Percentiles rank a stretch among this genome's conserved stretches.
Evolutionary conservation across 495 filamentous ascomycete species (phyloP).

Genomic region (Neurospora sp.): DNA sequence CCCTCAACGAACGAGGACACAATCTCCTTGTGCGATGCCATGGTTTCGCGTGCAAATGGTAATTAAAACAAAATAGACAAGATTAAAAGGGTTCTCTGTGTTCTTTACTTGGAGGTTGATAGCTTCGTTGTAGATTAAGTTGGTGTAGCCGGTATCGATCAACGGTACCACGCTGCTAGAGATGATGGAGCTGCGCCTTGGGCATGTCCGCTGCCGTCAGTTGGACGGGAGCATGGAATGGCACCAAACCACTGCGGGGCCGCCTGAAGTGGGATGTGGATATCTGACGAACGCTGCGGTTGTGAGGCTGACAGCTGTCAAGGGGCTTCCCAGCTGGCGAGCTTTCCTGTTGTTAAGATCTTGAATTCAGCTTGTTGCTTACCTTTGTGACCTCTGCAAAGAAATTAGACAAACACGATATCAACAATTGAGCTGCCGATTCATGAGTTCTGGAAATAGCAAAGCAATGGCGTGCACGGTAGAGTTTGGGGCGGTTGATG

Average conservation of each 20-base stretch:
- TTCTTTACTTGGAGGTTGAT: not conserved
- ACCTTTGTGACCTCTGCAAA: not conserved
- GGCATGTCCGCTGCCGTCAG: not conserved
- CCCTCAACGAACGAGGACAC: conserved; percentile 85
- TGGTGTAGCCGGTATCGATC: not conserved
- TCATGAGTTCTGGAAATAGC: not conserved
- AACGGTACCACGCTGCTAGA: not conserved
- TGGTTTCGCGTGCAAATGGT: conserved; percentile 5
- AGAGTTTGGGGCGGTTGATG: not conserved
- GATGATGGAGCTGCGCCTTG: not conserved
- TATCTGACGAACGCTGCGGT: not conserved
- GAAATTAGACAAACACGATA: not conserved
- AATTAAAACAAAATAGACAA: not conserved
- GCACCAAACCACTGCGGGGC: not conserved
- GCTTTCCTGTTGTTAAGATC: not conserved
- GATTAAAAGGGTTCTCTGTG: not conserved
- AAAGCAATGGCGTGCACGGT: not conserved
- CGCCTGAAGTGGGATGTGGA: not conserved
- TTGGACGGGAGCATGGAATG: not conserved
- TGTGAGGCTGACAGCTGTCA: not conserved
- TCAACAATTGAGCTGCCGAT: not conserved
- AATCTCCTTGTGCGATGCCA: conserved; percentile 45
- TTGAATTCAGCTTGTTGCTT: not conserved
- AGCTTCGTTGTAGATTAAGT: not conserved
- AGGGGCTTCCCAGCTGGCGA: not conserved